These are phyloP conservation scores for Stephania yunnanensis DNA, from an alignment of 164 flowering plant species.

Conservation along the genomic window DNA sequence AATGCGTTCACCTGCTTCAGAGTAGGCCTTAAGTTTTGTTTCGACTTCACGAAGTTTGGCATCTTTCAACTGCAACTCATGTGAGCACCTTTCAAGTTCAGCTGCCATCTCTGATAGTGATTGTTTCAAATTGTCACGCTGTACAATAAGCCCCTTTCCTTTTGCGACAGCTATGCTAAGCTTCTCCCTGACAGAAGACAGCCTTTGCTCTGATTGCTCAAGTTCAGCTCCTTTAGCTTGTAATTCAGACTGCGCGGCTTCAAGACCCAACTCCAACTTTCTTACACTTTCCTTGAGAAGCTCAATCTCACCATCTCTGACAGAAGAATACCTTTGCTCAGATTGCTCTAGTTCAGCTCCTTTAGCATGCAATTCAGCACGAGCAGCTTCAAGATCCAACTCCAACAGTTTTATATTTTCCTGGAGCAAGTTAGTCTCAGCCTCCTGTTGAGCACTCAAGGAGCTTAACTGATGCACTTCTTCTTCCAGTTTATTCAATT, in stretches of 20 bases:
- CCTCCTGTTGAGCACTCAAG: conserved; percentile 38
- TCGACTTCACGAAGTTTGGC: conserved; percentile 57
- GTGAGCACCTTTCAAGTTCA: conserved; percentile 67
- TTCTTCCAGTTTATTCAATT: conserved; percentile 42
- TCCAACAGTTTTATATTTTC: conserved; percentile 47
- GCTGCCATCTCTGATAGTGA: conserved; percentile 65
- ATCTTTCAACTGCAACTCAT: conserved; percentile 70
- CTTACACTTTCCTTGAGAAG: conserved; percentile 49
- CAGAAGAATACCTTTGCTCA: conserved; percentile 77
- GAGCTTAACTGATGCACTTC: conserved; percentile 36
- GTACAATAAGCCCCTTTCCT: conserved; percentile 88
- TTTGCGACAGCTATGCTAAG: conserved; percentile 94
- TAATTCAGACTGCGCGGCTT: conserved; percentile 37
- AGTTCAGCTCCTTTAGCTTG: conserved; percentile 58
- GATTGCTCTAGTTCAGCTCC: conserved; percentile 72
- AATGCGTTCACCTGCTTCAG: conserved; percentile 95
- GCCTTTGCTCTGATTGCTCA: conserved; percentile 87
- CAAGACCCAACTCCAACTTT: conserved; percentile 39
- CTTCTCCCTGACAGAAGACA: conserved; percentile 82
- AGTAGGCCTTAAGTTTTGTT: conserved; percentile 55
- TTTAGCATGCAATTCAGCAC: conserved; percentile 49
- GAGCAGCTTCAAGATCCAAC: conserved; percentile 32
- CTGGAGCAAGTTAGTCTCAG: conserved; percentile 45
- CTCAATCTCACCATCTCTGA: conserved; percentile 60
- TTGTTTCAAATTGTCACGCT: conserved; percentile 82